Conservation (phyloP, 441 rosid genomes). For the Kokia cookei region DNA sequence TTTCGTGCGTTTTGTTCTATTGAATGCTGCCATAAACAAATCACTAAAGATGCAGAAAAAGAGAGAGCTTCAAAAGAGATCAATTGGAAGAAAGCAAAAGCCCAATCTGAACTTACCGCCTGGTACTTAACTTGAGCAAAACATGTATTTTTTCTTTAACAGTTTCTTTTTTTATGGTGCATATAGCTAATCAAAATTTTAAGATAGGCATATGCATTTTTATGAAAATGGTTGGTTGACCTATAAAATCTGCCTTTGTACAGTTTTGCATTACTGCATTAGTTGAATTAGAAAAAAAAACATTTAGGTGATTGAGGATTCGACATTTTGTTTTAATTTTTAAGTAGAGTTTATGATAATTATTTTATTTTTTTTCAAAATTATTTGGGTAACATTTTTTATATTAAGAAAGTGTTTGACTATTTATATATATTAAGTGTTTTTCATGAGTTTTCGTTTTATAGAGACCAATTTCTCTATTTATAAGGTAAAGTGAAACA, state of each 20-base stretch:
- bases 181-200: constrained; percentile 22
- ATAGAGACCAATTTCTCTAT: too few relatives aligned
- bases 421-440: too few relatives aligned
- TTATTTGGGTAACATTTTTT: not conserved
- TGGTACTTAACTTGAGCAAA: not conserved
- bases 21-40: constrained; percentile 27
- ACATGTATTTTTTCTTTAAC: constrained; percentile 1
- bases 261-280: not conserved
- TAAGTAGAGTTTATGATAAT: not conserved
- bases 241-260: not conserved
- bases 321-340: not conserved
- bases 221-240: not conserved
- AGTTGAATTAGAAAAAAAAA: not conserved
- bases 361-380: not conserved
- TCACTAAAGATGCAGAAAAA: constrained; percentile 17
- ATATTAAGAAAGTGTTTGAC: not conserved
- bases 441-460: too few relatives aligned
- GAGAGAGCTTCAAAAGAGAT: constrained; percentile 4
- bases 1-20: constrained; percentile 28
- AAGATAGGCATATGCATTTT: constrained; percentile 19
- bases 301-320: not conserved
- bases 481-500: too few relatives aligned
- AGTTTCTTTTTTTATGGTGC: constrained; percentile 6
- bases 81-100: constrained; percentile 4
- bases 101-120: not conserved